Conservation (phyloP, 192 early-diverging fungal species). For the Pilaira anomala region DNA sequence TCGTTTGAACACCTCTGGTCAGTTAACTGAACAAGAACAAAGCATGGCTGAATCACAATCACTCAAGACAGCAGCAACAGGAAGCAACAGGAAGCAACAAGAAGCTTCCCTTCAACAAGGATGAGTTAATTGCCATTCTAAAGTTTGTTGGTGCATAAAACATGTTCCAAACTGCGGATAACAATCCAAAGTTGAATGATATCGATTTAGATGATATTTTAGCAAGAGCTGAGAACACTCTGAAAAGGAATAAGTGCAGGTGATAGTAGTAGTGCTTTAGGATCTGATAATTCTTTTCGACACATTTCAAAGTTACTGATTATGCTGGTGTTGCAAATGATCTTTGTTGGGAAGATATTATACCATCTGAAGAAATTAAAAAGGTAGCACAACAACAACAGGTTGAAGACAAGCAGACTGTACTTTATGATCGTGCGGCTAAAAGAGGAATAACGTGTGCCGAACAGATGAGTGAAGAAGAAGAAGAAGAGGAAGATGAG, state of each 20-base stretch:
- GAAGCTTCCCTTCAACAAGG: constrained; percentile 63
- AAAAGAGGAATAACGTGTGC: constrained; percentile 24
- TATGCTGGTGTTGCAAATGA: constrained; percentile 57
- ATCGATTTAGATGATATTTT: constrained; percentile 97
- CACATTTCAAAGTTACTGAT: too few species aligned
- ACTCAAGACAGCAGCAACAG: constrained; percentile 32
- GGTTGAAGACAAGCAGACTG: constrained; percentile 53
- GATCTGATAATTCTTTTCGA: too few species aligned
- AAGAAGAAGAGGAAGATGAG: neutral
- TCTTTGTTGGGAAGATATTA: constrained; percentile 93
- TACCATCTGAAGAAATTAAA: constrained; percentile 84
- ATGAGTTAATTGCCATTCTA: constrained; percentile 92
- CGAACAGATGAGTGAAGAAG: constrained; percentile 22
- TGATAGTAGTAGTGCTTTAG: too few species aligned
- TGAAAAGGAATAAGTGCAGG: constrained; percentile 77
- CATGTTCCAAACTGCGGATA: constrained; percentile 80
- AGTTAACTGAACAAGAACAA: constrained; percentile 26
- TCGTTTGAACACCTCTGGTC: constrained; percentile 66
- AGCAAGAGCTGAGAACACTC: constrained; percentile 88
- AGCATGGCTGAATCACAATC: constrained; percentile 19
- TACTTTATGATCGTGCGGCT: constrained; percentile 43
- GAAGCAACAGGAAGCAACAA: constrained; percentile 24
- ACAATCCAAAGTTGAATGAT: constrained; percentile 77
- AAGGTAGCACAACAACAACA: constrained; percentile 63
- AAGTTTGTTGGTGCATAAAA: constrained; percentile 99